These are phyloP conservation scores for Geosmithia flava DNA, from an alignment of 2,329 filamentous ascomycete species.

Conservation along the genomic window DNA sequence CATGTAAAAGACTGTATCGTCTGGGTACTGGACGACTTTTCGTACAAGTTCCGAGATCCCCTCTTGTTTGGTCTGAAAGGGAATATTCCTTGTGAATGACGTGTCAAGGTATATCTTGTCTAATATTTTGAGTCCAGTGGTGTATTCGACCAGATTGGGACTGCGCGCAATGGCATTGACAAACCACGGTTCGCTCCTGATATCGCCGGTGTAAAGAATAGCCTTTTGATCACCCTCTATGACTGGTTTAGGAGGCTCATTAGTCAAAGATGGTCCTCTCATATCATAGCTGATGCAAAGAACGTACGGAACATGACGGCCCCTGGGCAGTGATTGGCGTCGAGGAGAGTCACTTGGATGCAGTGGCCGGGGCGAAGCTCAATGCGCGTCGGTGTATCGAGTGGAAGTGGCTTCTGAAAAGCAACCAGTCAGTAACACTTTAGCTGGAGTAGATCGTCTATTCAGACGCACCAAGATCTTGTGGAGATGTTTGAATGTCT, in stretches of 20 bases:
- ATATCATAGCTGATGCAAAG: not conserved
- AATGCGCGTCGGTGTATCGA: conserved; percentile 67
- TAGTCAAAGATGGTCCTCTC: not conserved
- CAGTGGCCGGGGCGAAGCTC: conserved; percentile 56
- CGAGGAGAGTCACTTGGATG: conserved; percentile 74
- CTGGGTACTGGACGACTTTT: conserved; percentile 56
- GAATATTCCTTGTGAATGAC: conserved; percentile 45
- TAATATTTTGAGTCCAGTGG: conserved; percentile 49
- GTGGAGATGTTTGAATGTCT: conserved; percentile 65
- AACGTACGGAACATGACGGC: conserved; percentile 72
- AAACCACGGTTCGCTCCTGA: conserved; percentile 79
- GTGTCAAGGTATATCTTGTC: conserved; percentile 87
- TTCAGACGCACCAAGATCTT: conserved; percentile 45
- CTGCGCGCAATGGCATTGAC: conserved; percentile 60
- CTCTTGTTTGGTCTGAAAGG: conserved; percentile 54
- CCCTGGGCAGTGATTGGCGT: conserved; percentile 86
- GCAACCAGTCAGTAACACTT: not conserved
- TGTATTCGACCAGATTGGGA: conserved; percentile 65
- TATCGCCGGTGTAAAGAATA: conserved; percentile 80
- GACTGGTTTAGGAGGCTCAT: conserved; percentile 26
- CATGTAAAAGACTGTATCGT: conserved; percentile 70
- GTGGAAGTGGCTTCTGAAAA: conserved; percentile 59
- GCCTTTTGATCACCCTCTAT: conserved; percentile 64
- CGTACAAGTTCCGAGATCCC: conserved; percentile 62
- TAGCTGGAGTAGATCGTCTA: not conserved